Percentiles rank a stretch among this genome's conserved stretches.
Conservation (phyloP, 2,329 filamentous ascomycete species). For the Ophiostoma triangulosporum region DNA sequence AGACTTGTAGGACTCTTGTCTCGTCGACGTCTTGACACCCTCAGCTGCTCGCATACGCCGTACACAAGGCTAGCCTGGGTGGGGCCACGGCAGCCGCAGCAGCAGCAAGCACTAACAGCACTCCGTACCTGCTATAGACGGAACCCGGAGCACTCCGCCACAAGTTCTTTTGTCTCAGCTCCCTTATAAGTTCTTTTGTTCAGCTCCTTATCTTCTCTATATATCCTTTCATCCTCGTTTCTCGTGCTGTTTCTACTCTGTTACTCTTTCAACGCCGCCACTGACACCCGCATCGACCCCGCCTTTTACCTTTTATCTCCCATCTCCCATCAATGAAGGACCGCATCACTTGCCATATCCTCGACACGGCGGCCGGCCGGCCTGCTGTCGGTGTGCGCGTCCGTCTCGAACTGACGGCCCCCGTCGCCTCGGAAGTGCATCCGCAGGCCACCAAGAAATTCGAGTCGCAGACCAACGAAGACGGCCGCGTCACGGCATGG, state of each 20-base stretch:
- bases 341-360: slow-evolving; percentile 75
- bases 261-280: not conserved
- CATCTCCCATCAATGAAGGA: slow-evolving; percentile 28
- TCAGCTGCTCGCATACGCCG: not conserved
- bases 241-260: not conserved
- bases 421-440: slow-evolving; percentile 17
- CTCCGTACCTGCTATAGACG: not conserved
- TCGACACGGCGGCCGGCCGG: slow-evolving; percentile 63
- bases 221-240: not conserved
- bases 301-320: not conserved
- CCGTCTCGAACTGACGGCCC: slow-evolving; percentile 37
- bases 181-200: not conserved
- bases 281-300: not conserved
- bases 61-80: not conserved
- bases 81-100: not conserved
- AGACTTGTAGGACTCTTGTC: not conserved
- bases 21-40: not conserved
- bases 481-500: slow-evolving; percentile 64
- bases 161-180: not conserved
- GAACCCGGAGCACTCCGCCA: slow-evolving; percentile 3
- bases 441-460: slow-evolving; percentile 36
- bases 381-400: slow-evolving; percentile 56
- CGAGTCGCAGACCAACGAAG: slow-evolving; percentile 56
- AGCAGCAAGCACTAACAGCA: not conserved
- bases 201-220: not conserved